These are phyloP conservation scores for Tylopilus sp. DNA, from an alignment of 768 basidiomycete genomes.

Conservation along the genomic window DNA sequence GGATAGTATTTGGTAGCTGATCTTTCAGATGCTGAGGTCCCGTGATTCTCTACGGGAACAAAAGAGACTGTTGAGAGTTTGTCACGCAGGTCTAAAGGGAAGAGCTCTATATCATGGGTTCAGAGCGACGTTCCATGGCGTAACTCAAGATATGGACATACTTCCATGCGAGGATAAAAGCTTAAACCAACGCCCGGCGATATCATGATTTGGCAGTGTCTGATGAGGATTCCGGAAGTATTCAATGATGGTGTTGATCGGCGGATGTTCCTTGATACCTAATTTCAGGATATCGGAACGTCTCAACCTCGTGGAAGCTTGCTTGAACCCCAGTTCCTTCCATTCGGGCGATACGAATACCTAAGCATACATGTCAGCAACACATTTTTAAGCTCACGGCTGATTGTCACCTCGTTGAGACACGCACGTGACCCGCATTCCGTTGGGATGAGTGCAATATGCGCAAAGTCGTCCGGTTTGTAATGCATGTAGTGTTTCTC, in stretches of 20 bases:
- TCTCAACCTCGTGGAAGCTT: neutral
- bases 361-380: constrained; percentile 1
- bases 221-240: no score
- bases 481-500: constrained; percentile 6
- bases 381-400: neutral
- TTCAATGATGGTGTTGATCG: neutral
- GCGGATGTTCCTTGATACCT: constrained; percentile 8
- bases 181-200: no score
- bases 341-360: constrained; percentile 8
- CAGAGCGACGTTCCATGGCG: no score
- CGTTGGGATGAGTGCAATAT: constrained; percentile 16
- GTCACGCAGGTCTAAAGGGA: no score
- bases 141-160: no score
- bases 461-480: constrained; percentile 6
- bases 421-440: neutral
- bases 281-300: constrained; percentile 8
- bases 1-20: neutral
- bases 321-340: constrained; percentile 10
- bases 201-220: no score
- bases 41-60: no score
- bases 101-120: no score
- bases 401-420: constrained; percentile 5
- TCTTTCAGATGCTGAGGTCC: neutral
- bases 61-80: no score
- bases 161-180: no score